Evolutionary conservation across 768 basidiomycete species (phyloP), one percentile per base, ranked within the genome.

Genomic region (Serendipita sp.): DNA sequence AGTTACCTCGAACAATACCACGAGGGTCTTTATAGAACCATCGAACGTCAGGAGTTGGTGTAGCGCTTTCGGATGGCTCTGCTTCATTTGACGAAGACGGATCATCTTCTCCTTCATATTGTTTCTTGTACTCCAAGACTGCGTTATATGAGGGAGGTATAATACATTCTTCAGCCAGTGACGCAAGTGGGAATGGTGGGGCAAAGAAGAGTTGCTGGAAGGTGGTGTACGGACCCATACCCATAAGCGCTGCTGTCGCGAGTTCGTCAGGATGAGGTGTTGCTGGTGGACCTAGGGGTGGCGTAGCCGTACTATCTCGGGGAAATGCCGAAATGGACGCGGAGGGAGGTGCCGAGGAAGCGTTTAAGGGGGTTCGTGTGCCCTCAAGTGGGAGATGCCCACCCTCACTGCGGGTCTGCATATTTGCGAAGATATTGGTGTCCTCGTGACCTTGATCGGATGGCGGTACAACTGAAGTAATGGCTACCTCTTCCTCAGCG

Each of bases 1-100:
- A 73, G 83, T 70, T 68, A 88, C 89, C 89, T 74, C 89, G 89
- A 34, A 90, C 76, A 56, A 85, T 78, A 58, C 82, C 82, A 74
- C 88, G 91, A 5, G 90, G 90, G 72, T 92, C 90, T 63, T 85
- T 79, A 71, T 92, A 92, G 71, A 78, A 87, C 90, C 90, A 92
- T 70, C 78, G 83, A 0, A 84, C 82, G 3, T 89, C 89, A 37
- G 83, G 80, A 2, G 78, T 78, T 15, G 83, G 82, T n/a, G 28
- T 34, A 4, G 30, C 35, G 10, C 8, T 37, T 35, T 60, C 56
- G 37, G 80, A 77, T 24, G 88, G 90, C 64, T 85, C 79, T 48
- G 88, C 88, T 63, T 90, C 76, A 32, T 89, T 89, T 16, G 89
- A 88, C 2, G 89, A 89, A 15, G 83, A 84, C 69, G 89, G 87